Evolutionary conservation across 78 protist species (phyloP).

Genomic region (Cavenderia fasciculata): DNA sequence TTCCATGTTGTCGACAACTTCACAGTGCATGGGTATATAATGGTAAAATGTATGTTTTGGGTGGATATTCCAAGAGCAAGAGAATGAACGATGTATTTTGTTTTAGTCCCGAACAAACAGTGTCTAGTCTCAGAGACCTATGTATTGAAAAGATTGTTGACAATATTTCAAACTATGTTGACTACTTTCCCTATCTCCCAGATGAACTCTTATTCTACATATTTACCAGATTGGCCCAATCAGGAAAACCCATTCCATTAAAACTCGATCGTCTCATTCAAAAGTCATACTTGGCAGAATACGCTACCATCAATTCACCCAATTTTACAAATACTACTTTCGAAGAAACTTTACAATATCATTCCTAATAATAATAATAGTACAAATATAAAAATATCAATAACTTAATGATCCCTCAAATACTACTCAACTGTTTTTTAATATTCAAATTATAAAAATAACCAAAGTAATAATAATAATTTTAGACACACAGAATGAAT

Average conservation of each 20-base stretch:
- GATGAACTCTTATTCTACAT: slow-evolving; percentile 40
- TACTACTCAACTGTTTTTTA: too few species aligned
- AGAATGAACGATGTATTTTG: slow-evolving; percentile 66
- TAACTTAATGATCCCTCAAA: too few species aligned
- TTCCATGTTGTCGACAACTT: slow-evolving; percentile 58
- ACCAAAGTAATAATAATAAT: too few species aligned
- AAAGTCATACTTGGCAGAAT: slow-evolving; percentile 56
- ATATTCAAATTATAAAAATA: too few species aligned
- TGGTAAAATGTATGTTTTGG: slow-evolving; percentile 74
- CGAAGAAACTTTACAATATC: slow-evolving; percentile 40
- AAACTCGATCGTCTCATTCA: slow-evolving; percentile 39
- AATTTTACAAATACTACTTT: slow-evolving; percentile 14
- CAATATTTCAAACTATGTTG: slow-evolving; percentile 9
- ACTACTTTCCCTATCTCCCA: slow-evolving; percentile 22
- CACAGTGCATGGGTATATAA: slow-evolving; percentile 72
- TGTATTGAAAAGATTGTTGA: slow-evolving; percentile 55
- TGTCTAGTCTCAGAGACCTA: slow-evolving; percentile 32
- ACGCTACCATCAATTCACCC: slow-evolving; percentile 22
- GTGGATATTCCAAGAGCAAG: slow-evolving; percentile 59
- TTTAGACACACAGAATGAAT: too few species aligned
- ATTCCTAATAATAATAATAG: slow-evolving; percentile 1
- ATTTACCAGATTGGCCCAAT: slow-evolving; percentile 20
- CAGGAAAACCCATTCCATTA: slow-evolving; percentile 39
- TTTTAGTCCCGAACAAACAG: slow-evolving; percentile 53
- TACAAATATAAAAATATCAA: too few species aligned